Conservation (phyloP, 2,329 filamentous ascomycete genomes). For the Ambrosiella xylebori region DNA sequence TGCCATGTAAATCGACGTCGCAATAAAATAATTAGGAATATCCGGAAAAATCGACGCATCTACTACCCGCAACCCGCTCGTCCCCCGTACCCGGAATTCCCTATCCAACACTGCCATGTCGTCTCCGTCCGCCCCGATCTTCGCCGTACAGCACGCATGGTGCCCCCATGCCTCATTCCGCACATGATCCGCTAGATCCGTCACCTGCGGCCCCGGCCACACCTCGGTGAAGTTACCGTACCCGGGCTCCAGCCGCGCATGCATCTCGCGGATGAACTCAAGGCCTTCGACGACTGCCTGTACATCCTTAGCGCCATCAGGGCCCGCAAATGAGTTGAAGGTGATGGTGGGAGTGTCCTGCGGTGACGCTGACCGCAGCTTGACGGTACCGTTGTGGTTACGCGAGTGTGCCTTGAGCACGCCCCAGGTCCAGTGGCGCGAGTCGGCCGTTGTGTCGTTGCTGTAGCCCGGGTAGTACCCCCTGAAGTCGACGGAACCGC, state of each 20-base stretch:
- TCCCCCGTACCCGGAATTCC: conserved; percentile 38
- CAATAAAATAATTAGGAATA: conserved; percentile 31
- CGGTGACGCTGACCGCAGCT: conserved; percentile 40
- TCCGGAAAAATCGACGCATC: conserved; percentile 41
- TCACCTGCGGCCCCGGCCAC: conserved; percentile 13
- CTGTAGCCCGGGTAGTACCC: conserved; percentile 40
- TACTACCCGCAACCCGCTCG: conserved; percentile 39
- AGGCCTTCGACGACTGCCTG: conserved; percentile 22
- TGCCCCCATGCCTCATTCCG: conserved; percentile 33
- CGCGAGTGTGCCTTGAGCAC: conserved; percentile 34
- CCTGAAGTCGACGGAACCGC: conserved; percentile 35
- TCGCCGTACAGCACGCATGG: conserved; percentile 37
- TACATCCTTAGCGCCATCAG: conserved; percentile 29
- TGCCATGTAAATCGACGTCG: conserved; percentile 37
- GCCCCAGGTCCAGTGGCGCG: conserved; percentile 25
- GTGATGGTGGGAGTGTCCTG: conserved; percentile 45
- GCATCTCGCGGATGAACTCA: conserved; percentile 18
- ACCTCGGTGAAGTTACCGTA: conserved; percentile 11
- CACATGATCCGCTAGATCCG: conserved; percentile 20
- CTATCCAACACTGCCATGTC: conserved; percentile 38
- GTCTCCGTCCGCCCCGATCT: conserved; percentile 38
- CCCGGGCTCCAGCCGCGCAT: conserved; percentile 15
- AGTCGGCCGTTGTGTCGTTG: conserved; percentile 25
- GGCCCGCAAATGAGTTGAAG: conserved; percentile 35
- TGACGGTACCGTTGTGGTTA: conserved; percentile 46